A percentile compares a stretch with the other conserved stretches of the same genome.
phyloP scores from a whole-genome alignment of 2,329 filamentous ascomycete genomes.

The Aspergillus persii region DNA sequence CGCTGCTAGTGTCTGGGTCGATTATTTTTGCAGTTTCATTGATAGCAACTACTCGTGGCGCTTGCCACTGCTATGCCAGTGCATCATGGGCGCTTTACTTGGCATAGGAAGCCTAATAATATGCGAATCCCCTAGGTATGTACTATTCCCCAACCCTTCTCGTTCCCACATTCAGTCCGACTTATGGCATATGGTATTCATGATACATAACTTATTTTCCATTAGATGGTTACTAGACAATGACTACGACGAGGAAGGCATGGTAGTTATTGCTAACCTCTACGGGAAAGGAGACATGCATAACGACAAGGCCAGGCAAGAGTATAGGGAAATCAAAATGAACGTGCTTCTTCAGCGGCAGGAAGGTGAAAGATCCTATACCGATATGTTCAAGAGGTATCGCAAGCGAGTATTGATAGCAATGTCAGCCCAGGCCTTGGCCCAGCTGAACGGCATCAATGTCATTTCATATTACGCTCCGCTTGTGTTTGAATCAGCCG shows the following conservation, averaged over 20 bases:
- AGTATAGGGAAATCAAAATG: conserved; percentile 99
- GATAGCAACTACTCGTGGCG: conserved; percentile 84
- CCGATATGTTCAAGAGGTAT: conserved; percentile 94
- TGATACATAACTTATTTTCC: conserved; percentile 5
- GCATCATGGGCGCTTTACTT: conserved; percentile 85
- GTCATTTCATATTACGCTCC: conserved; percentile 99
- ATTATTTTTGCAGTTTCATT: conserved; percentile 95
- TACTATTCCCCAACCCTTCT: no score
- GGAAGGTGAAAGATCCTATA: conserved; percentile 88
- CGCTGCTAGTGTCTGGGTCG: conserved; percentile 95
- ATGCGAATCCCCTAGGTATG: conserved; percentile 88
- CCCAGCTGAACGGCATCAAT: conserved; percentile 98
- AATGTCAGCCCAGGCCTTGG: conserved; percentile 95
- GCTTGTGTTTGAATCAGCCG: conserved; percentile 91
- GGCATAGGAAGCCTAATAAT: conserved; percentile 86
- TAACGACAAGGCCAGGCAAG: conserved; percentile 84
- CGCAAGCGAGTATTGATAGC: conserved; percentile 91
- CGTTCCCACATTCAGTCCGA: background rate
- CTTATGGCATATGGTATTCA: conserved; percentile 22
- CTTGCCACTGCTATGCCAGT: conserved; percentile 85
- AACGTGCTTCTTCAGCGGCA: conserved; percentile 88
- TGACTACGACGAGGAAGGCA: conserved; percentile 96
- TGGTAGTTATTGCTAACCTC: conserved; percentile 95
- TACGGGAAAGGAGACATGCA: conserved; percentile 96
- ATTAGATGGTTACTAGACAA: conserved; percentile 92